These are phyloP conservation scores for Colletotrichum nymphaeae DNA, from an alignment of 2,329 filamentous ascomycete genomes.

Conservation along the genomic window DNA sequence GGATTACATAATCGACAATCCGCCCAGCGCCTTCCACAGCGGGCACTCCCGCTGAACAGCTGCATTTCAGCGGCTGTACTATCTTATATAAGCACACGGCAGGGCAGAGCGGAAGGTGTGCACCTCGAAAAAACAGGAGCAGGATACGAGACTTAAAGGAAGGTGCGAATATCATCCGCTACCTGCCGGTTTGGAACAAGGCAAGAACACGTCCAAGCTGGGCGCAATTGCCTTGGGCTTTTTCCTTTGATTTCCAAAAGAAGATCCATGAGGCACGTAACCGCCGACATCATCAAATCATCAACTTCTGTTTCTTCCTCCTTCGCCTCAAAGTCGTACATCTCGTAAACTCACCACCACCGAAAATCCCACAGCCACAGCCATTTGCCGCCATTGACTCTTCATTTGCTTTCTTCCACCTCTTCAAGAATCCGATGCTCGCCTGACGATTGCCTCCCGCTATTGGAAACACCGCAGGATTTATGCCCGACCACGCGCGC, in stretches of 20 bases:
- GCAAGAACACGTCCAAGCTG: not conserved
- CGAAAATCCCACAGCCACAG: not conserved
- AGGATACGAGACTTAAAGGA: not conserved
- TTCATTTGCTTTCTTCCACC: not conserved
- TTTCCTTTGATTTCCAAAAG: not conserved
- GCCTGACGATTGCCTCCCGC: not conserved
- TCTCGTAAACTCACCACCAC: not conserved
- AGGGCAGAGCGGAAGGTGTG: not conserved
- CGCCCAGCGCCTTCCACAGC: not conserved
- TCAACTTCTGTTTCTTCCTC: not conserved
- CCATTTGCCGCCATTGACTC: not conserved
- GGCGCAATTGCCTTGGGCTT: not conserved
- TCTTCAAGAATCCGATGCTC: not conserved
- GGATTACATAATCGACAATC: not conserved
- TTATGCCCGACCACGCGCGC: not conserved
- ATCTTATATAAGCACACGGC: not conserved
- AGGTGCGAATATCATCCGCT: not conserved
- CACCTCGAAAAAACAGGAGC: constrained; percentile 8
- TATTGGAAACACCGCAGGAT: not conserved
- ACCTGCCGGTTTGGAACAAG: not conserved
- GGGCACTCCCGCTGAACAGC: not conserved
- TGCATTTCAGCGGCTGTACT: not conserved
- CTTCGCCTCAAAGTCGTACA: not conserved
- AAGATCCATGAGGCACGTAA: not conserved
- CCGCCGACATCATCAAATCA: not conserved